Percentiles rank a stretch among this genome's conserved stretches.
Conservation (phyloP, 768 basidiomycete genomes). For the Psilocybe subaeruginosa region DNA sequence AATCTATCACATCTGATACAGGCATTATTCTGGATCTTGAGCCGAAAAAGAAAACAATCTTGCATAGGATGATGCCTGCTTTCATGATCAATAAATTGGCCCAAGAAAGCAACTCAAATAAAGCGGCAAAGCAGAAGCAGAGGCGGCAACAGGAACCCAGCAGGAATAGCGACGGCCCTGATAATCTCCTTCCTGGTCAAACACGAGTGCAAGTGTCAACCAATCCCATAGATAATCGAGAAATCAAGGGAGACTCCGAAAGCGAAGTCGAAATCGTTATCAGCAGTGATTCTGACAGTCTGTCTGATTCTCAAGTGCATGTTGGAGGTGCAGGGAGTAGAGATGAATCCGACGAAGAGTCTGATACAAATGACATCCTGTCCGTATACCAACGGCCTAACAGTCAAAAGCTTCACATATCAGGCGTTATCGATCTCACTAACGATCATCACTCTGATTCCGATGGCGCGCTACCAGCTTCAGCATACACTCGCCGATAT, state of each 20-base stretch:
- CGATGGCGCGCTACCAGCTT: slow-evolving; percentile 8
- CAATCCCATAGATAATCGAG: slow-evolving; percentile 32
- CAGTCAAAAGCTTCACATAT: background rate
- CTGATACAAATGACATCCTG: slow-evolving; percentile 17
- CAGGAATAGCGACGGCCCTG: slow-evolving; percentile 34
- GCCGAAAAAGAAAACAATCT: background rate
- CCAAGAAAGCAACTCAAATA: slow-evolving; percentile 11
- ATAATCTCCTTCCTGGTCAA: slow-evolving; percentile 49
- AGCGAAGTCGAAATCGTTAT: slow-evolving; percentile 35
- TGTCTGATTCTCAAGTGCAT: slow-evolving; percentile 13
- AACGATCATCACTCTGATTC: background rate
- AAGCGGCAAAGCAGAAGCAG: slow-evolving; percentile 16
- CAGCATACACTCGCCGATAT: background rate
- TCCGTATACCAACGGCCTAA: slow-evolving; percentile 5
- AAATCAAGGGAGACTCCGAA: slow-evolving; percentile 66
- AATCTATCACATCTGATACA: background rate
- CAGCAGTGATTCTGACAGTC: slow-evolving; percentile 27
- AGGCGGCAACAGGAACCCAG: slow-evolving; percentile 7
- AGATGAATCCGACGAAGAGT: slow-evolving; percentile 16
- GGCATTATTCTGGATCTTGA: slow-evolving; percentile 1
- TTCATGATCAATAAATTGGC: slow-evolving; percentile 6
- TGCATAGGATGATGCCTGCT: slow-evolving; percentile 8
- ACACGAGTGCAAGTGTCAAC: slow-evolving; percentile 42
- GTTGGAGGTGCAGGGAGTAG: slow-evolving; percentile 23
- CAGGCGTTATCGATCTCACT: slow-evolving; percentile 3